phyloP scores from a whole-genome alignment of 139 green algal species.

The Micractinium sp. region DNA sequence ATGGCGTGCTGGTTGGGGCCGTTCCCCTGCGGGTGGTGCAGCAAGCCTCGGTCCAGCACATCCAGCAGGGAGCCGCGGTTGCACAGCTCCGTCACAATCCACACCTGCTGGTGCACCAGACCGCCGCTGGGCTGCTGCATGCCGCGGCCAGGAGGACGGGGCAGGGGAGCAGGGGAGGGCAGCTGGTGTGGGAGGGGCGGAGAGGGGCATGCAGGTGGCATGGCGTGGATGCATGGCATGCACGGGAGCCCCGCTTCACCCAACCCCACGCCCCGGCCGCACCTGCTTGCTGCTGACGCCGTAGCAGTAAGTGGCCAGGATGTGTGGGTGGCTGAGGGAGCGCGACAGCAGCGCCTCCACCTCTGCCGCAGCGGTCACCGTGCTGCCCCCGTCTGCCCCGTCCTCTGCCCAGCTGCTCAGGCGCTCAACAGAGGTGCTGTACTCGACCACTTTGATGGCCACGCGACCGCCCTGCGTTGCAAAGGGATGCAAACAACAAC shows the following conservation, averaged over 20 bases:
- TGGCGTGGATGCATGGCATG: too few species aligned
- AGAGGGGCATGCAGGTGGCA: too few species aligned
- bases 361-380: neutral
- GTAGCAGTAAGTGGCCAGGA: too few species aligned
- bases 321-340: neutral
- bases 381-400: neutral
- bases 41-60: neutral
- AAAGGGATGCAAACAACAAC: too few species aligned
- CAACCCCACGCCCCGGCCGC: too few species aligned
- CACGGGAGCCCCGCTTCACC: too few species aligned
- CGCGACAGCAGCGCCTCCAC: neutral
- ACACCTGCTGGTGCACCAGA: neutral
- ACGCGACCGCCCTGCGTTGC: neutral
- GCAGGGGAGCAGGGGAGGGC: too few species aligned
- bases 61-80: neutral
- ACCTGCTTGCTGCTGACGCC: too few species aligned
- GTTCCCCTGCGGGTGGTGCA: neutral
- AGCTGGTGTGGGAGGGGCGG: neutral
- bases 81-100: constrained; percentile 4
- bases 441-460: neutral
- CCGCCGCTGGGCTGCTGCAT: neutral
- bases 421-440: too few species aligned
- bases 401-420: neutral
- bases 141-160: too few species aligned
- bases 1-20: neutral